Base-by-base conservation (phyloP, 305 asterid genomes). In the Nicotiana rustica region DNA sequence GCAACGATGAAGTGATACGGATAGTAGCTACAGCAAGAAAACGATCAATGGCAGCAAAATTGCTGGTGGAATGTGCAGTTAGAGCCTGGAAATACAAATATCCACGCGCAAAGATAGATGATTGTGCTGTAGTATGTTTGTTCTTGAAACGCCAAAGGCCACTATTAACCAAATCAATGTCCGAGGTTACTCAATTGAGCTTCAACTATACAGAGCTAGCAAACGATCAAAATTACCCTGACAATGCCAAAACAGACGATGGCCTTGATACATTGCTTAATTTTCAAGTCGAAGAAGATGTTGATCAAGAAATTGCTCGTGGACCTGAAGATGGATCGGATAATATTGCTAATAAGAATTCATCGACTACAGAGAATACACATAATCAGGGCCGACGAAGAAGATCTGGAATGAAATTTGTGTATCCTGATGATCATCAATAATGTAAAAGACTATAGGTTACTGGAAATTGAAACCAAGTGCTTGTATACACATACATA, bases 241-340 rank as follows among this genome's bases (percentile, higher is more conserved):
- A 77, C 10, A 82, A 69, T 6, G 67, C 82, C 2, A 71, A 83
- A 31, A 82, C 83, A 13, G 89, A 86, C 15, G 90, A 88, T 25
- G 89, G 89, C 5, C 84, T 88, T n/a, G 90, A 88, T 18, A 88
- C 90, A 0, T 83, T 88, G 10, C 82, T 88, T 33, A 86, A 88
- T 71, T 69, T 65, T 41, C 73, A 88, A 64, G 76, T 84, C 4
- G 78, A 57, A 44, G 86, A 82, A 17, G 55, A 31, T 49, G 47
- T 82, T 10, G 44, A 33, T 25, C 71, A 66, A 79, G 75, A 49
- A 14, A 8, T 1, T 49, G 62, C 60, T 21, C 2, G 21, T 33
- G 62, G 14, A 73, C 41, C 29, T 52, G 17, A 49, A 8, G 65
- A 75, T 75, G 80, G 47, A 8, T 8, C 4, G 0, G 65, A 75